A percentile compares a stretch with the other conserved stretches of the same genome.
These are phyloP conservation scores for Gloeophyllum trabeum DNA, from an alignment of 768 basidiomycete genomes.

Conservation along the genomic window DNA sequence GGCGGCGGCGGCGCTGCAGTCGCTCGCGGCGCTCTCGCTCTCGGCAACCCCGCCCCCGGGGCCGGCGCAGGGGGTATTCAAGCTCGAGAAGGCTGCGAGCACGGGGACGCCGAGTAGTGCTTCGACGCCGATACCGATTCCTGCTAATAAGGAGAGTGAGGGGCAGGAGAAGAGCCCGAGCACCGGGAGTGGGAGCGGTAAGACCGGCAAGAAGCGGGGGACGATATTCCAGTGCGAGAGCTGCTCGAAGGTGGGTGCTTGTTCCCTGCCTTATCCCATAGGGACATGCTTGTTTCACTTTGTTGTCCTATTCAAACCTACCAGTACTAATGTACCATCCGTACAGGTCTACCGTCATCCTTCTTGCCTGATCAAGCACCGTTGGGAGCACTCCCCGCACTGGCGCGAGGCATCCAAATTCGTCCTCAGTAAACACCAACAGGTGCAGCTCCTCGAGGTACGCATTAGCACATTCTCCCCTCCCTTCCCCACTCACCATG, in stretches of 20 bases:
- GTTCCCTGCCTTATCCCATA: not conserved
- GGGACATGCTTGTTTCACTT: not conserved
- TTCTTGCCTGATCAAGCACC: slow-evolving; percentile 91
- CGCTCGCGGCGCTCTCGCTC: slow-evolving; percentile 29
- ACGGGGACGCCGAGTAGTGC: slow-evolving; percentile 11
- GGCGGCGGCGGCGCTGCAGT: slow-evolving; percentile 23
- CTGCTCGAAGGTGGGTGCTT: slow-evolving; percentile 70
- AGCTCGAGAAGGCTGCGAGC: no score
- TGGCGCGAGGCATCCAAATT: slow-evolving; percentile 92
- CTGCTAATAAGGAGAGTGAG: slow-evolving; percentile 11
- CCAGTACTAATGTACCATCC: not conserved
- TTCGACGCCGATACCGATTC: slow-evolving; percentile 7
- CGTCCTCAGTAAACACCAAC: slow-evolving; percentile 90
- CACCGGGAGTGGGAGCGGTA: slow-evolving; percentile 7
- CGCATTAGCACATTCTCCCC: slow-evolving; percentile 9
- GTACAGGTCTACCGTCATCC: slow-evolving; percentile 79
- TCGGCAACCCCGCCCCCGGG: slow-evolving; percentile 24
- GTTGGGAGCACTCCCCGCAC: slow-evolving; percentile 95
- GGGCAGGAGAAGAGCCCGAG: slow-evolving; percentile 6
- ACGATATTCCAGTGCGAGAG: slow-evolving; percentile 87
- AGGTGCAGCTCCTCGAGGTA: slow-evolving; percentile 92
- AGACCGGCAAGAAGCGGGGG: slow-evolving; percentile 61
- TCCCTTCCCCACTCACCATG: slow-evolving; percentile 6
- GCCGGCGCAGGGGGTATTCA: slow-evolving; percentile 10
- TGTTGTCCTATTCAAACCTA: not conserved